Conservation (phyloP, 176 grass and related monocot species). For the Alloteropsis semialata region DNA sequence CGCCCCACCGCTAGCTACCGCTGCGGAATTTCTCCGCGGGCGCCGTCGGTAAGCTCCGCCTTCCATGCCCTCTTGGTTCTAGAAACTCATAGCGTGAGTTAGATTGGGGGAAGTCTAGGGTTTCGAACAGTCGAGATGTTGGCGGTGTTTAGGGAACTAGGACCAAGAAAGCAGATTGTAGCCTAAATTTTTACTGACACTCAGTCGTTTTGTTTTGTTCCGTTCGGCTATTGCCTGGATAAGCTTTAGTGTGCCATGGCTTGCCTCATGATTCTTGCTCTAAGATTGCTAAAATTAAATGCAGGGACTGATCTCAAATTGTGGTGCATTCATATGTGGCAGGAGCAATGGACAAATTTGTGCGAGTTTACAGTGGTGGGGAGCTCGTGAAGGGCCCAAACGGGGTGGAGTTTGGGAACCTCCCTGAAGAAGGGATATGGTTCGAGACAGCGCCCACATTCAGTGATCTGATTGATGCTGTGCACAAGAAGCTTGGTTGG, state of each 20-base stretch:
- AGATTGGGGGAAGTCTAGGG: not conserved
- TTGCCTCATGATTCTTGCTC: not conserved
- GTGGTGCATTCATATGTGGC: not conserved
- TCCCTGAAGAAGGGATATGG: slow-evolving; percentile 27
- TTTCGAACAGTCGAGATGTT: not conserved
- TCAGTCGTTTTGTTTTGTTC: not conserved
- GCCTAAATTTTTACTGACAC: not conserved
- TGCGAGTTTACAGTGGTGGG: slow-evolving; percentile 28
- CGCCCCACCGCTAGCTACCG: slow-evolving; percentile 3
- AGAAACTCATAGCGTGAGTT: not conserved
- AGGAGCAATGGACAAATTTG: slow-evolving; percentile 37
- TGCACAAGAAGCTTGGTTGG: slow-evolving; percentile 31
- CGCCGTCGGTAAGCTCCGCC: slow-evolving; percentile 13
- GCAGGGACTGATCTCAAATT: not conserved
- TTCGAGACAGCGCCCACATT: slow-evolving; percentile 23
- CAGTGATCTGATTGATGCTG: slow-evolving; percentile 13
- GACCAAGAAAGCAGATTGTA: not conserved
- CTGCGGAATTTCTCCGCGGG: not conserved
- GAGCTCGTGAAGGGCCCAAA: slow-evolving; percentile 35
- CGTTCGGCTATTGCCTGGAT: not conserved
- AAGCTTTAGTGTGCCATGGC: not conserved
- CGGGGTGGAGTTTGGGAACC: slow-evolving; percentile 24
- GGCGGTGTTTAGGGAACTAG: not conserved
- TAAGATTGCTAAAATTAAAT: not conserved
- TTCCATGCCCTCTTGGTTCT: not conserved